These are phyloP conservation scores for Coemansia sp. DNA, from an alignment of 192 early-diverging fungal species.

Conservation along the genomic window DNA sequence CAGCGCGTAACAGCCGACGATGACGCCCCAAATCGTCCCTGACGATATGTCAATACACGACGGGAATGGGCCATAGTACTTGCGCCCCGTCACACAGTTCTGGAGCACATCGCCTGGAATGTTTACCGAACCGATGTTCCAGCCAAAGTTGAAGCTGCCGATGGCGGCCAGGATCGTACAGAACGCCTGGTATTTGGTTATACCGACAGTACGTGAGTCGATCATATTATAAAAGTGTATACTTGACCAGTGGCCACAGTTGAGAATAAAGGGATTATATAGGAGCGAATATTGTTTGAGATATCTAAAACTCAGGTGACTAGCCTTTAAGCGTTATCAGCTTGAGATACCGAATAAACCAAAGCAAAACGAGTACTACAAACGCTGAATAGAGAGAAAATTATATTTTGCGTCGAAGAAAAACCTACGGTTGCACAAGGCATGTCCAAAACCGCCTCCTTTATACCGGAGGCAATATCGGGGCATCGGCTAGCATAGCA, in stretches of 20 bases:
- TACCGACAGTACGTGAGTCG: conserved; percentile 50
- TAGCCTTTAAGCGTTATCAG: too few species aligned
- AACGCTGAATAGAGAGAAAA: too few species aligned
- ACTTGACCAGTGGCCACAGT: too few species aligned
- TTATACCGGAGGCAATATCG: neutral
- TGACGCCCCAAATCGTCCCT: conserved; percentile 55
- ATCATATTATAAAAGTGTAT: conserved; percentile 21
- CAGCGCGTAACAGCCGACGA: conserved; percentile 58
- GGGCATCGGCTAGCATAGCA: too few species aligned
- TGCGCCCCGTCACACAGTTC: conserved; percentile 52
- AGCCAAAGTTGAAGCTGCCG: conserved; percentile 56
- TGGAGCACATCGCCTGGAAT: conserved; percentile 59
- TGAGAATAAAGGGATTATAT: too few species aligned
- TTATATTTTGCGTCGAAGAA: too few species aligned
- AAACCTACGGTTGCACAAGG: too few species aligned
- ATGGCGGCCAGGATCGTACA: conserved; percentile 50
- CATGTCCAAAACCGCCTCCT: too few species aligned
- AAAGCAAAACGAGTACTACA: too few species aligned
- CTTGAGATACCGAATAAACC: too few species aligned
- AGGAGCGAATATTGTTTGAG: too few species aligned
- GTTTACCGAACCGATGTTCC: conserved; percentile 57
- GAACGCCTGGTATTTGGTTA: conserved; percentile 50
- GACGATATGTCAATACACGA: conserved; percentile 48
- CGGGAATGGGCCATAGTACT: conserved; percentile 51
- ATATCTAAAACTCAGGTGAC: too few species aligned